phyloP scores from a whole-genome alignment of 2,329 filamentous ascomycete species.

The Fusarium fracticaudum region DNA sequence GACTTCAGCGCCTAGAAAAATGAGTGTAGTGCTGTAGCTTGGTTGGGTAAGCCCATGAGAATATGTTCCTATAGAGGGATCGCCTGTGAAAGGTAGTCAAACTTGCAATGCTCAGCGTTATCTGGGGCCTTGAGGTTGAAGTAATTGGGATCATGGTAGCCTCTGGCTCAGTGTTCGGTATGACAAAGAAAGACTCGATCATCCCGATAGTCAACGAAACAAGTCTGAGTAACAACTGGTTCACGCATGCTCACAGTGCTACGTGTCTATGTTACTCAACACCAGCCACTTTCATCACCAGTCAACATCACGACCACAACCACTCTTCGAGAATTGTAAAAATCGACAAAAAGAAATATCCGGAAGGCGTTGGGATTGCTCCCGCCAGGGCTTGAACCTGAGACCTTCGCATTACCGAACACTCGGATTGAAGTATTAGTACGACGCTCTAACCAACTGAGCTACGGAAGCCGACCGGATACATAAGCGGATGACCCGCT shows the following conservation, averaged over 20 bases:
- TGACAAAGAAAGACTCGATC: not conserved
- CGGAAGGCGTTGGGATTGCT: conserved; percentile 24
- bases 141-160: not conserved
- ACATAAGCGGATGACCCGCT: conserved; percentile 20
- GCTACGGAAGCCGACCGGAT: conserved; percentile 40
- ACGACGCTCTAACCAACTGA: conserved; percentile 31
- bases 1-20: not conserved
- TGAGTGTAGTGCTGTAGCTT: not conserved
- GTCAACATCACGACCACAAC: not conserved
- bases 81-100: not conserved
- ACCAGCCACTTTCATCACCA: not conserved
- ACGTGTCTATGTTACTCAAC: not conserved
- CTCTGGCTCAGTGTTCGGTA: not conserved
- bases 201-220: not conserved
- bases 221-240: not conserved
- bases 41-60: not conserved
- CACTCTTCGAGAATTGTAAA: not conserved
- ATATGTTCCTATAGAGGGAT: not conserved
- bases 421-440: conserved; percentile 25
- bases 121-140: not conserved
- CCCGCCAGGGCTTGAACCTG: conserved; percentile 28
- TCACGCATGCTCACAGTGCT: not conserved
- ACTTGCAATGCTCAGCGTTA: not conserved
- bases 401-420: conserved; percentile 23
- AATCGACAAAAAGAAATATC: conserved; percentile 17